These are phyloP conservation scores for Colletotrichum cuscutae DNA, from an alignment of 2,329 filamentous ascomycete genomes.

Conservation along the genomic window DNA sequence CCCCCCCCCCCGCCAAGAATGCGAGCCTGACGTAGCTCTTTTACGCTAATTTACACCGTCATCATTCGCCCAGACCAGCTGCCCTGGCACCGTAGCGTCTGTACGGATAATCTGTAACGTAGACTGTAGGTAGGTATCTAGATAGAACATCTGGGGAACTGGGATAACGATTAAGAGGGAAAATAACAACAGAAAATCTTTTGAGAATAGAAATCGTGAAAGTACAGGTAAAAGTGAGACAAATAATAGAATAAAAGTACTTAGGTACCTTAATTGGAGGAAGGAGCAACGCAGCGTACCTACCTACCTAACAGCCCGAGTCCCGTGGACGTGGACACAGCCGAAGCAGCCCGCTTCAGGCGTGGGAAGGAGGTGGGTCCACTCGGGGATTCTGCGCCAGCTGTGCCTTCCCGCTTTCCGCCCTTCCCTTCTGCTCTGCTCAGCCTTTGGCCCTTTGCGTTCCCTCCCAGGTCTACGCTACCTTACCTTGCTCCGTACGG, in stretches of 20 bases:
- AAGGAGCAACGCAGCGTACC: background rate
- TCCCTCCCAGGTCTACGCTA: background rate
- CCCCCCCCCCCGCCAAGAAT: conserved; percentile 1
- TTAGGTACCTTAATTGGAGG: too few relatives aligned
- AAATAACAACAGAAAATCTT: background rate
- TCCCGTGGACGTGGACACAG: background rate
- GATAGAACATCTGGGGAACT: background rate
- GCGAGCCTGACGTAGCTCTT: conserved; percentile 26
- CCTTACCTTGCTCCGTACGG: background rate
- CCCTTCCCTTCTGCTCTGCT: background rate
- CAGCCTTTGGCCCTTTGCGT: background rate
- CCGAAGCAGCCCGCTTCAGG: background rate
- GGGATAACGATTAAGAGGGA: background rate
- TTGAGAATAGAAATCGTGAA: background rate
- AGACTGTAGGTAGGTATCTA: too few relatives aligned
- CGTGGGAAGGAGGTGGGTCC: background rate
- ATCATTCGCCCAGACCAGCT: conserved; percentile 15
- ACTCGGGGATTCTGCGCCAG: background rate
- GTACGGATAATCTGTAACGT: too few relatives aligned
- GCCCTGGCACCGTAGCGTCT: background rate
- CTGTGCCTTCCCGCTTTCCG: background rate
- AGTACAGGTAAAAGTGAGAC: background rate
- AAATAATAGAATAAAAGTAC: background rate
- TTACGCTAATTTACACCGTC: conserved; percentile 17
- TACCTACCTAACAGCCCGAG: background rate